Conservation (phyloP, 1,284 basidiomycete species). For the Pyrrhoderma noxium region DNA sequence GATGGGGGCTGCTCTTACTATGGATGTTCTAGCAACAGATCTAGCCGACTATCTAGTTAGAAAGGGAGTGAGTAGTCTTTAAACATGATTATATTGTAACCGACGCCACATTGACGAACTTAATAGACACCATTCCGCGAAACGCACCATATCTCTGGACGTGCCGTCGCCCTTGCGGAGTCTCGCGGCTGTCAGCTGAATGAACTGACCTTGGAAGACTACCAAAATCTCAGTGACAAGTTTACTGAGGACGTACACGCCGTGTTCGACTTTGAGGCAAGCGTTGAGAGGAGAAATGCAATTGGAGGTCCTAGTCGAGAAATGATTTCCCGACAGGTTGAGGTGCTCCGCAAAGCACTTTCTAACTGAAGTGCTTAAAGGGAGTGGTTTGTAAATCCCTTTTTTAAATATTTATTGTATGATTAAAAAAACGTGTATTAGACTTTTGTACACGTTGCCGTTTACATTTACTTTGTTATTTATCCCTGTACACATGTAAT, state of each 20-base stretch:
- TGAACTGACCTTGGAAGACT: conserved; percentile 76
- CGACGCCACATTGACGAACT: too few relatives aligned
- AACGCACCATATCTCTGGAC: conserved; percentile 96
- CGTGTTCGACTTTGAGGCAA: conserved; percentile 90
- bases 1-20: conserved; percentile 87
- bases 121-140: conserved; percentile 82
- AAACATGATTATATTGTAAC: conserved; percentile 8
- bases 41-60: conserved; percentile 96
- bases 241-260: conserved; percentile 78
- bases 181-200: conserved; percentile 74
- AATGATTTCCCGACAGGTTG: conserved; percentile 83
- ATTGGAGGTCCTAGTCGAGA: conserved; percentile 86
- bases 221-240: conserved; percentile 64
- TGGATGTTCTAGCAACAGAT: conserved; percentile 97
- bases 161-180: conserved; percentile 92
- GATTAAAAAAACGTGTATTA: not conserved
- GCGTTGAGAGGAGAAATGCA: conserved; percentile 89
- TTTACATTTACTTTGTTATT: too few relatives aligned
- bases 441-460: too few relatives aligned
- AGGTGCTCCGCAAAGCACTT: conserved; percentile 53
- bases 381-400: not conserved
- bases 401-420: not conserved
- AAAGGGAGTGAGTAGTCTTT: conserved; percentile 71
- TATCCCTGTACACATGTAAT: too few relatives aligned
- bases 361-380: conserved; percentile 23